These are phyloP conservation scores for Fomitopsis serialis DNA, from an alignment of 768 basidiomycete species.

Conservation along the genomic window DNA sequence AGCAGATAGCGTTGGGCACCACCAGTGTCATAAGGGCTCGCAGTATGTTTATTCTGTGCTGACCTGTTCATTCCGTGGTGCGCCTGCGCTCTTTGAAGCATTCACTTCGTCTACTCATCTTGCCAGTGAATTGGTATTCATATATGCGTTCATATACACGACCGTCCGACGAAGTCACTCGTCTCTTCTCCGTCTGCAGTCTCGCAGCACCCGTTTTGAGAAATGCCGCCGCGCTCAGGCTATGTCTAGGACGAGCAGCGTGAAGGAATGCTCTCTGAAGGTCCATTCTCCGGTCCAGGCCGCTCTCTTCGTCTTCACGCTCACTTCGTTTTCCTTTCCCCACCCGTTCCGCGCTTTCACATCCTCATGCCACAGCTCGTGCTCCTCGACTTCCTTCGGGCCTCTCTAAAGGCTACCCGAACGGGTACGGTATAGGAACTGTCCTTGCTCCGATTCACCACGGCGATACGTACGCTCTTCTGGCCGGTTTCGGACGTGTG, in stretches of 20 bases:
- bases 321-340: conserved; percentile 27
- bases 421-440: conserved; percentile 31
- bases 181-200: no score
- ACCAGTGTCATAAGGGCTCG: no score
- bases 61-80: no score
- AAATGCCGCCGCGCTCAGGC: background rate
- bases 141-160: no score
- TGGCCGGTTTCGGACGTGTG: conserved; percentile 18
- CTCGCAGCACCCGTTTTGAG: background rate
- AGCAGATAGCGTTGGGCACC: no score
- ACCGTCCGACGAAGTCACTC: no score
- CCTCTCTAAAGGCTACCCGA: conserved; percentile 31
- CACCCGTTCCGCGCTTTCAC: conserved; percentile 30
- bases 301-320: conserved; percentile 29
- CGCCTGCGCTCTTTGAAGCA: no score
- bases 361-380: conserved; percentile 49
- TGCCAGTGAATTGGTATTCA: no score
- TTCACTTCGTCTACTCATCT: no score
- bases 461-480: conserved; percentile 41
- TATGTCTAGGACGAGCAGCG: conserved; percentile 14
- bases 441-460: conserved; percentile 45
- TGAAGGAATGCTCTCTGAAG: conserved; percentile 43
- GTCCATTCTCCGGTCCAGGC: conserved; percentile 31
- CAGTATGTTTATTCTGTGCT: no score
- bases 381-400: conserved; percentile 30